Evolutionary conservation across 192 early-diverging fungal species (phyloP).

Genomic region (Gamsiella multidivaricata): DNA sequence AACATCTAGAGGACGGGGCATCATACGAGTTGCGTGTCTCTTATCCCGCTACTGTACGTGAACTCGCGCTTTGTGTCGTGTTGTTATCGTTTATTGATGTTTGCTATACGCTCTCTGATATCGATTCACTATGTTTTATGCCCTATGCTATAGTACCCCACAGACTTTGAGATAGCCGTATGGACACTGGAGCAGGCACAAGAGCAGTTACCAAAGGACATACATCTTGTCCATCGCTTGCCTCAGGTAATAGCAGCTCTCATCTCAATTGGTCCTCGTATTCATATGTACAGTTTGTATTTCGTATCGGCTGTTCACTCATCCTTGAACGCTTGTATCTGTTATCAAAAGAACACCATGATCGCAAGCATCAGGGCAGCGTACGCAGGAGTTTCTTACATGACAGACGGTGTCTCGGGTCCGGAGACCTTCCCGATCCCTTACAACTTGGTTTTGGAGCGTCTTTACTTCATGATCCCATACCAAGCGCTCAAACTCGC

Average conservation of each 20-base stretch:
- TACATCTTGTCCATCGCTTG: conserved; percentile 20
- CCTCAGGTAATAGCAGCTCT: conserved; percentile 13
- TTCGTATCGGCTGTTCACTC: background rate
- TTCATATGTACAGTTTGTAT: background rate
- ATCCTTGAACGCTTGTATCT: background rate
- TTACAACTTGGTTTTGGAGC: conserved; percentile 41
- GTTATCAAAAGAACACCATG: conserved; percentile 41
- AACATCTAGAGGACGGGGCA: conserved; percentile 37
- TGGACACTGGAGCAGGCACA: conserved; percentile 43
- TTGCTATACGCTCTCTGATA: background rate
- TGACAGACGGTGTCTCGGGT: conserved; percentile 1
- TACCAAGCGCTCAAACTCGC: conserved; percentile 50
- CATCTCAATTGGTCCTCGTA: background rate
- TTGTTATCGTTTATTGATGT: background rate
- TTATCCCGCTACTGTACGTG: conserved; percentile 53
- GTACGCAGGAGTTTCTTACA: conserved; percentile 41
- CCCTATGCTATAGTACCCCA: conserved; percentile 18
- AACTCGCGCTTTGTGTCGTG: background rate
- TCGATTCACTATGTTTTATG: background rate
- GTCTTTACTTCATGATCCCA: conserved; percentile 42
- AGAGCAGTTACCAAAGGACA: conserved; percentile 2
- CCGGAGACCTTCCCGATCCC: conserved; percentile 27
- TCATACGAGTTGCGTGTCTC: conserved; percentile 55
- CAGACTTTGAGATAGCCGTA: conserved; percentile 48
- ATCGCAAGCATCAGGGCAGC: conserved; percentile 44